Evolutionary conservation across 1,139 yeast genomes (phyloP).

Genomic region (Geotrichum cucujoidarum): DNA sequence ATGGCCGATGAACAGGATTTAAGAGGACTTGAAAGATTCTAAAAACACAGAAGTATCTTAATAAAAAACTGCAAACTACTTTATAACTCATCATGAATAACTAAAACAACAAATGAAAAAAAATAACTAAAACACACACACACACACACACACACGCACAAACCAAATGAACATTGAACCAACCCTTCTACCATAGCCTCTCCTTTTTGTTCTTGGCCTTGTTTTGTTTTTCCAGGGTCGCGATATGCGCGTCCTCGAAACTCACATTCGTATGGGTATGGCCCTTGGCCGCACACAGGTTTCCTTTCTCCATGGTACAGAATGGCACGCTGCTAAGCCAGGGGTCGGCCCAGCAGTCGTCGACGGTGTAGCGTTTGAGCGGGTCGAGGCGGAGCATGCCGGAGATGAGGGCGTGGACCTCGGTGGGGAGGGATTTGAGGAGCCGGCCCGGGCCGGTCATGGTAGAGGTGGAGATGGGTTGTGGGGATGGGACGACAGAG

Average conservation of each 20-base stretch:
- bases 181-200: slow-evolving; percentile 34
- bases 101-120: too few species aligned
- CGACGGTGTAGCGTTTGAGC: slow-evolving; percentile 58
- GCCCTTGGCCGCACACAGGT: slow-evolving; percentile 45
- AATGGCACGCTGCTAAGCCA: slow-evolving; percentile 62
- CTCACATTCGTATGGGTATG: slow-evolving; percentile 55
- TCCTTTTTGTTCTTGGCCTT: slow-evolving; percentile 38
- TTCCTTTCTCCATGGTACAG: slow-evolving; percentile 43
- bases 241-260: slow-evolving; percentile 46
- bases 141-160: too few species aligned
- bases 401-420: slow-evolving; percentile 71
- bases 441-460: slow-evolving; percentile 79
- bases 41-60: too few species aligned
- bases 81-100: too few species aligned
- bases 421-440: slow-evolving; percentile 79
- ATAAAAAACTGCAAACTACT: too few species aligned
- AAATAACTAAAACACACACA: too few species aligned
- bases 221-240: slow-evolving; percentile 72
- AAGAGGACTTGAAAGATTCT: too few species aligned
- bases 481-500: slow-evolving; percentile 25
- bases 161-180: too few species aligned
- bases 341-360: slow-evolving; percentile 59
- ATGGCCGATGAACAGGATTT: too few species aligned
- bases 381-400: slow-evolving; percentile 73
- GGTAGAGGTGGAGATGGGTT: slow-evolving; percentile 25